Evolutionary conservation across 2,329 filamentous ascomycete genomes (phyloP), one percentile per base, ranked within the genome.

Genomic region (Verticillium nonalfalfae): DNA sequence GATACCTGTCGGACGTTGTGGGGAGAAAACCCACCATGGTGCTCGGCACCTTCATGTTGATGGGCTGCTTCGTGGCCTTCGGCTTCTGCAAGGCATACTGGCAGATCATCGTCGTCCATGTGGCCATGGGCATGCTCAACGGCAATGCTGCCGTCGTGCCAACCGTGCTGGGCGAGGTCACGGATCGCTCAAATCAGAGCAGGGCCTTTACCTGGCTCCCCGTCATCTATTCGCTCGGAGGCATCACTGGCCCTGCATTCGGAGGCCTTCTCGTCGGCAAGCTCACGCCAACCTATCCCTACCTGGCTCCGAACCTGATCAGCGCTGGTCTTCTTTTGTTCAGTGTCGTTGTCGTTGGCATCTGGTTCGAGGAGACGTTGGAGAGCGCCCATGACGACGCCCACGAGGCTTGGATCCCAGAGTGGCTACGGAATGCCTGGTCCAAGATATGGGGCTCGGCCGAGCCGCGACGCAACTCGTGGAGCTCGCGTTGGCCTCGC

Each of bases 101-200:
- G 85, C 93, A 98, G 73, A 88, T 96, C 2, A 82, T 98, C 14
- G 65, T 91, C 15, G 91, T 97, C 1, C 95, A 99, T 72, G 85
- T 90, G 1, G 78, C 93, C 65, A 97, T 98, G 93, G 95, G 95
- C 3, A 73, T 96, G 59, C 85, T 97, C 59, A 99, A 98, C 73
- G 95, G 95, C 59, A 99, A 99, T 69, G 93, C 95, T 35, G 94
- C 92, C 4, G 88, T 97, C 13, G 93, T 99, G 14, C 94, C 92
- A 7, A 97, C 95, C 0, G 96, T 94, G 57, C 75, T 99, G 57
- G 95, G 95, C 50, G 95, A 99, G 74, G 90, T 99, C 59, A 99
- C 95, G 1, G 93, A 98, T 72, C 87, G 92, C 60, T 95, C 90
- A 65, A 99, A 99, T 73, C 95, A 99, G 80, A 95, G 91, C 70